Base-by-base conservation (phyloP, 2,329 filamentous ascomycete genomes). In the Hymenoscyphus occultus region DNA sequence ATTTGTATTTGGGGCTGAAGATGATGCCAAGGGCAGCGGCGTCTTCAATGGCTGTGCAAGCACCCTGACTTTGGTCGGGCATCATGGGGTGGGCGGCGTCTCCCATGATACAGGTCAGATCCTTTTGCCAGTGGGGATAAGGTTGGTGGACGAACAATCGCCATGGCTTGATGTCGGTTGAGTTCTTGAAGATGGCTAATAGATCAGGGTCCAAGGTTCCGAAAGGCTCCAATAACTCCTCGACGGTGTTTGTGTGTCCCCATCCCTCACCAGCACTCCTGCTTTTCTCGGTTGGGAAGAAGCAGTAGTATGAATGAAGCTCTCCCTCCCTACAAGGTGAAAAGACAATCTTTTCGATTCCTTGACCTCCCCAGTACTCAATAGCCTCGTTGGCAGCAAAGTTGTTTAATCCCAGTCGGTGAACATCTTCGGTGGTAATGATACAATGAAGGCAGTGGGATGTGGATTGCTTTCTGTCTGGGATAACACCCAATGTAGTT, bases 11-110 rank as follows among this genome's bases (percentile, higher is more conserved):
- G n/a, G 69, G 51, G 62, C 70, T 72, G 69, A 78, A 78, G 16
- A 79, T 68, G 4, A 77, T 68, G 0, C 78, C 77, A 5, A 79
- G 61, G 0, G 76, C 77, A 0, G 72, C 78, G 5, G 77, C 77
- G 65, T 80, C 78, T 67, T 80, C 78, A 39, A 80, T 76, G 0
- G 78, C 78, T 71, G 74, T 75, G 63, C 77, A 79, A 0, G 76
- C 77, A 6, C 78, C 88, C 74, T 91, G 88, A 64, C 84, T 87
- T 73, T 90, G 88, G 71, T 90, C 82, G 0, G 87, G 86, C 83
- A 90, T 85, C 85, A 88, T 88, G 1, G 87, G 87, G 69, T 90
- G 87, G 1, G 80, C 86, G 5, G 88, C 87, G 71, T 90, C 88
- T 3, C 88, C 88, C 14, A 90, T 73, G 0, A 90, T 76, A 59